Percentiles rank a stretch among this genome's conserved stretches.
Evolutionary conservation across 371 early-diverging fungal species (phyloP).

Genomic region (Dinochytrium kinnereticum): DNA sequence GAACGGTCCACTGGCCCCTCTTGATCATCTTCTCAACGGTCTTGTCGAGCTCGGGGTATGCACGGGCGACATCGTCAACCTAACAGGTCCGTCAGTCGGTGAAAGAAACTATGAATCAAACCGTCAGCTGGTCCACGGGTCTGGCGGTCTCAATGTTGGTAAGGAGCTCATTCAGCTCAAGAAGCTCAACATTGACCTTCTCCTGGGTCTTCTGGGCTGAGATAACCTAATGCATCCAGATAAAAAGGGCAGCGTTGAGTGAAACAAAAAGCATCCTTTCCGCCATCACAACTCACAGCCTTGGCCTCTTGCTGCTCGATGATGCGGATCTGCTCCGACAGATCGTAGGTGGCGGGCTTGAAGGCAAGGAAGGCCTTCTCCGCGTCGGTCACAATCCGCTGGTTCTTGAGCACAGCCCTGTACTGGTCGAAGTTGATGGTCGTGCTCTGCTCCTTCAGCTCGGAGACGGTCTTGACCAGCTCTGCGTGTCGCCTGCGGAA

Average conservation of each 20-base stretch:
- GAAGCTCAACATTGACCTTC: conserved; percentile 86
- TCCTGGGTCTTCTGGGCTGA: conserved; percentile 84
- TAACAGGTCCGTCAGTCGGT: no score
- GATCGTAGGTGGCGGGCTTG: conserved; percentile 84
- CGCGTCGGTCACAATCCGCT: conserved; percentile 83
- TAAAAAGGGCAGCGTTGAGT: no score
- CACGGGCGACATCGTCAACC: conserved; percentile 93
- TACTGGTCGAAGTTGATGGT: conserved; percentile 89
- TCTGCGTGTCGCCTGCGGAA: conserved; percentile 95
- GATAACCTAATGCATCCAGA: no score
- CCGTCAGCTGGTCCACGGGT: conserved; percentile 92
- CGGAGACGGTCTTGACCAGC: conserved; percentile 81
- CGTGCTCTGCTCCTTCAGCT: conserved; percentile 82
- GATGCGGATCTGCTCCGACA: conserved; percentile 83
- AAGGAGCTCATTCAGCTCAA: conserved; percentile 87
- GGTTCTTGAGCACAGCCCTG: conserved; percentile 86
- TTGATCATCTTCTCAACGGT: conserved; percentile 87
- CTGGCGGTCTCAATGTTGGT: conserved; percentile 93
- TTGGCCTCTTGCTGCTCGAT: conserved; percentile 87
- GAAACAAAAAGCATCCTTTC: no score
- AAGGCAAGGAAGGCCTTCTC: conserved; percentile 80
- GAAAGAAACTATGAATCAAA: no score
- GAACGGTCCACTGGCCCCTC: conserved; percentile 90
- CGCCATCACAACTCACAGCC: conserved; percentile 78
- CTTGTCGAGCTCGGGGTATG: conserved; percentile 89